Percentiles rank a stretch among this genome's conserved stretches.
Conservation (phyloP, 345 rosid genomes). For the Ceriops tagal region DNA sequence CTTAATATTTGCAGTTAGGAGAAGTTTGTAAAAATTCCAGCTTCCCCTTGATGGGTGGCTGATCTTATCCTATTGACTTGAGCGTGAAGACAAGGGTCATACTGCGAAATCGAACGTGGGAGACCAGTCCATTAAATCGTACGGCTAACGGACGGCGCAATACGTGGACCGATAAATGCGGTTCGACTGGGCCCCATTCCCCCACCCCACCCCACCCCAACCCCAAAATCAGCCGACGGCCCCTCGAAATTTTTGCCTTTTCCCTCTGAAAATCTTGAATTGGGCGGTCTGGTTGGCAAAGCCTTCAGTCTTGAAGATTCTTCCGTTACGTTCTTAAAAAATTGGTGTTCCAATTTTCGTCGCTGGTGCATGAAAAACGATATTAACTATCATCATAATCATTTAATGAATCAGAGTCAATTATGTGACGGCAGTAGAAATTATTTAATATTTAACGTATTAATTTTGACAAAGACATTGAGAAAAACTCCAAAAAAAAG, state of each 20-base stretch:
- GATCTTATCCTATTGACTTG: neutral
- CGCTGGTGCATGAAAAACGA: too few species aligned
- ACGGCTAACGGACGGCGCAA: conserved; percentile 54
- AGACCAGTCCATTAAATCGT: conserved; percentile 16
- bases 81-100: neutral
- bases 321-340: too few species aligned
- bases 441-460: too few species aligned
- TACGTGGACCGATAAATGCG: conserved; percentile 50
- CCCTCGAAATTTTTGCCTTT: neutral
- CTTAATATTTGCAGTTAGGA: too few species aligned
- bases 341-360: too few species aligned
- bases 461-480: too few species aligned
- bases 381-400: neutral
- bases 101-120: neutral
- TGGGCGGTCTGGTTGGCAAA: conserved; percentile 2
- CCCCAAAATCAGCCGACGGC: neutral
- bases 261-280: conserved; percentile 7
- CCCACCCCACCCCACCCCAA: too few species aligned
- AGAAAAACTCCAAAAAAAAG: too few species aligned
- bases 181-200: conserved; percentile 10
- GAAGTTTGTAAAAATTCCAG: too few species aligned
- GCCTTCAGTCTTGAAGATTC: neutral
- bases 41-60: too few species aligned
- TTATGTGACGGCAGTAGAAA: too few species aligned
- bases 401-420: neutral